Percentiles rank a stretch among this genome's conserved stretches.
phyloP scores from a whole-genome alignment of 257 asterid species.

The Solanum dulcamara region DNA sequence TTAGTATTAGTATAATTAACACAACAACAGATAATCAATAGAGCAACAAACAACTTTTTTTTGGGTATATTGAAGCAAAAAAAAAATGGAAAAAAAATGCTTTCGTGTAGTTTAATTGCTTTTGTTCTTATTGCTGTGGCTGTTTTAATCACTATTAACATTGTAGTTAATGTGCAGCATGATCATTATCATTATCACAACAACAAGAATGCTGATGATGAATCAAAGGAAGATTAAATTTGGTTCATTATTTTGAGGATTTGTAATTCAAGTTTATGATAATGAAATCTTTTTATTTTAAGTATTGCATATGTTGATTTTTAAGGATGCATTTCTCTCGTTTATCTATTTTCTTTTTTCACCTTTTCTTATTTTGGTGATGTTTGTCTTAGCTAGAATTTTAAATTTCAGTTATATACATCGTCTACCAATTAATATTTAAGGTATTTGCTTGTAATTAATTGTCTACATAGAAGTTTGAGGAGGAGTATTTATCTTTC shows the following conservation, averaged over 20 bases:
- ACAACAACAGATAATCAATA: background rate
- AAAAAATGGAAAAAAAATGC: background rate
- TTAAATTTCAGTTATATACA: too few relatives aligned
- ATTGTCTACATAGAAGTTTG: too few relatives aligned
- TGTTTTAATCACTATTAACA: background rate
- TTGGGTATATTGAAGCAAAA: background rate
- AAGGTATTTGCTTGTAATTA: too few relatives aligned
- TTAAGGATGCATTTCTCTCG: too few relatives aligned
- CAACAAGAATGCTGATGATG: background rate
- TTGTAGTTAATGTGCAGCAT: background rate
- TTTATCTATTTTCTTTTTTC: too few relatives aligned
- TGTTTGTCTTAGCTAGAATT: background rate
- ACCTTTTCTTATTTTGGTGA: too few relatives aligned
- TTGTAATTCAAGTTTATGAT: too few relatives aligned
- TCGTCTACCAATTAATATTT: background rate
- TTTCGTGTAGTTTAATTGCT: background rate
- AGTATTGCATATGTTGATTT: too few relatives aligned
- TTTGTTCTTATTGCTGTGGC: background rate
- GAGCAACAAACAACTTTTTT: too few relatives aligned
- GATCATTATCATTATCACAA: background rate
- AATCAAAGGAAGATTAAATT: background rate
- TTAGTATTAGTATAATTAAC: background rate
- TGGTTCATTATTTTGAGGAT: too few relatives aligned
- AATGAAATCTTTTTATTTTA: too few relatives aligned
- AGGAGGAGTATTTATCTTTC: too few relatives aligned